Base-by-base conservation (phyloP, 495 filamentous ascomycete species). In the Evernia prunastri region DNA sequence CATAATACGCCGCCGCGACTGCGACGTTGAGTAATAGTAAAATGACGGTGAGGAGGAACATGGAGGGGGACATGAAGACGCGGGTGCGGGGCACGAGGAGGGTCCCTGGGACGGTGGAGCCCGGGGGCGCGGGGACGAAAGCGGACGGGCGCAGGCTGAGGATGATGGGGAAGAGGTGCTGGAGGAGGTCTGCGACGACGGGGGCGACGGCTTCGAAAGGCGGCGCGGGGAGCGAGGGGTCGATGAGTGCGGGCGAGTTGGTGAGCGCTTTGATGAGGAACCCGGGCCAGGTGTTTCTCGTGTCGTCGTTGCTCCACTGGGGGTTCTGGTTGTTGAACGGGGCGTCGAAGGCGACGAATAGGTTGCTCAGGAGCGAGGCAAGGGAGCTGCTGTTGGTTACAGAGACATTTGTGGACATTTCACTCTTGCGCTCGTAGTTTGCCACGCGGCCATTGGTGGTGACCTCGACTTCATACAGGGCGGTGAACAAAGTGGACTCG, bases 281-380 rank as follows among this genome's bases (percentile, higher is more conserved):
- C 51, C 74, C 77, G 31, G 72, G 63, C 70, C 72, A 76, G 47
- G 74, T 74, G 3, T 67, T 62, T 0, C 72, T 62, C 18, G 77
- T 70, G 3, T 66, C 71, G 63, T 76, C 73, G 60, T 74, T 76
- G 57, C 77, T 77, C 74, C 74, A 79, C 10, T 25, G 36, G 13
- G 65, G 59, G 1, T 11, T 8, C 1, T 2, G 25, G 35, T 61
- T 49, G 45, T 49, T 49, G 45, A 49, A 49, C 4, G 45, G 45
- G 4, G 45, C 23, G 11, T 49, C 45, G 45, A 49, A 49, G 45
- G n/a, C 45, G 5, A 25, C 45, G 45, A 49, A 49, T 25, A 49
- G 23, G 12, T 49, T 17, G 23, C 11, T 49, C 37, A 58, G 56
- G 8, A 20, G 64, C 63, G 53, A 60, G 66, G 13, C 29, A 37